Evolutionary conservation across 2,329 filamentous ascomycete genomes (phyloP), one percentile per base, ranked within the genome.

Genomic region (Diaporthe ilicicola): DNA sequence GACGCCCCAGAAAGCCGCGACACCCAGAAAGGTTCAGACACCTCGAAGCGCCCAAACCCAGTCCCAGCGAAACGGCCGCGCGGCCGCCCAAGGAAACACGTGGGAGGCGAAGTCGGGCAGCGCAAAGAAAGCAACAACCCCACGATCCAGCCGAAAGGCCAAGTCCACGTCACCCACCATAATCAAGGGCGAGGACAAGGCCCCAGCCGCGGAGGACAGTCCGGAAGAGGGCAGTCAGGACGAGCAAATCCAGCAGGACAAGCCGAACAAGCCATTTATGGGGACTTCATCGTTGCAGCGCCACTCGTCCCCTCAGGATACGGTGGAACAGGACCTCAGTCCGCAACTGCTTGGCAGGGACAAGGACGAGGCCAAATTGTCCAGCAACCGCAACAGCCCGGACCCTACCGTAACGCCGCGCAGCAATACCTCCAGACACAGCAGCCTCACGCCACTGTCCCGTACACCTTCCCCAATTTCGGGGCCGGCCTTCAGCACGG

Each of bases 11-110:
- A 59, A 37, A 17, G 4, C 51, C 50, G 29, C 9, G 34, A 46
- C 55, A 15, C 55, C 70, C 8, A 50, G 42, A 55, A 65, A 71
- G 56, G 2, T 12, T n/a, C 46, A 42, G 55, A 54, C 64, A 39
- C 27, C 69, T 27, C 64, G 39, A 54, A 34, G 32, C 55, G 27
- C 55, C 13, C 48, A 55, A 27, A 50, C 6, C 42, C 37, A n/a
- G 59, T 64, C 67, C 27, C 42, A 66, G 61, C 37, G 22, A 62
- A 44, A 32, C 27, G 44, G 44, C 34, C 34, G 44, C 69, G 71
- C 51, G 56, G 69, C 34, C 69, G 71, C 4, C 56, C 65, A 10
- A 71, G 69, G 22, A 66, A 69, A 44, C 7, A 66, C 44, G 24
- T 22, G 55, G 42, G 37, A 46, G 42, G 44, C 32, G 39, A 34